Base-by-base conservation (phyloP, 2,329 filamentous ascomycete genomes). In the Botryosphaeria agaves region DNA sequence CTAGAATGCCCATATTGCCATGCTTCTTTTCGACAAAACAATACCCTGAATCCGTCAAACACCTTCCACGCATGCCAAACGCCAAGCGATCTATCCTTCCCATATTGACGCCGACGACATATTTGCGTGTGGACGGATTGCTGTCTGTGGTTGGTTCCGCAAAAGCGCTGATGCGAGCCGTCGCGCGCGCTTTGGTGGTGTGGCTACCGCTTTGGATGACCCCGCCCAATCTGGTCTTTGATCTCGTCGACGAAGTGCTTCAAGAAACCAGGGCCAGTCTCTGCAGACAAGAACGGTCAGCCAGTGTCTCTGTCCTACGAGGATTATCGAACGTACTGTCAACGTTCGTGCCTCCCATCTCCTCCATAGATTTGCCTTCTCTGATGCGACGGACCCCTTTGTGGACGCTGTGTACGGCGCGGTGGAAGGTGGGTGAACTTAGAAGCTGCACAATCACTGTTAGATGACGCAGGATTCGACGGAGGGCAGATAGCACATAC, bases 181-280 rank as follows among this genome's bases (percentile, higher is more conserved):
- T n/a, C n/a, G n/a, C n/a, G n/a, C n/a, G n/a, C n/a, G n/a, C n/a
- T n/a, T n/a, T n/a, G n/a, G n/a, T n/a, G n/a, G n/a, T n/a, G n/a
- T n/a, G n/a, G n/a, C n/a, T n/a, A 37, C 28, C 19, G 35, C 17
- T 27, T 24, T 30, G 30, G 31, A 28, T 29, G 12, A n/a, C 34
- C 38, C 34, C 48, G 45, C 14, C 45, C 39, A 23, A 64, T 52
- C 35, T 66, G 61, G 5, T 54, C 46, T 39, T 56, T 62, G 25
- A 72, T 40, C 42, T 71, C 67, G 21, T 70, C 61, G 18, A 54
- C 49, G 43, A 67, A 71, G 34, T 68, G 59, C 29, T 58, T 50
- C 7, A n/a, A 66, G 33, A 30, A 67, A 61, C 0, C 50, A 50
- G 2, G 51, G 48, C 5, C 52, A 48, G 17, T 29, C 45, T 42